Base-by-base conservation (phyloP, 1,284 basidiomycete genomes). In the Ganoderma sinense region DNA sequence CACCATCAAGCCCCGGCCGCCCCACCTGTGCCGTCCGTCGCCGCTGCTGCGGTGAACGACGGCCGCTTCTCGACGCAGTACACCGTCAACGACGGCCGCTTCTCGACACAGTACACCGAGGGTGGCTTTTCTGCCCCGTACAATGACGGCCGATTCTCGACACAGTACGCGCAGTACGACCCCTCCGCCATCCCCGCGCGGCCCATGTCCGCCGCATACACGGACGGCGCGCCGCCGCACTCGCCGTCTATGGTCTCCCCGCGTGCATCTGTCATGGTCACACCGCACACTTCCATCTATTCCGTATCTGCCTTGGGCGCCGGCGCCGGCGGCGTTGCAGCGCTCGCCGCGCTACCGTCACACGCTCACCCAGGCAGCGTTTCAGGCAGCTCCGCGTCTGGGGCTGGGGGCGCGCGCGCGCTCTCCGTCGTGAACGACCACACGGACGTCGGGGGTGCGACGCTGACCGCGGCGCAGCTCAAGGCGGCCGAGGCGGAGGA, bases 401-500 rank as follows among this genome's bases (percentile, higher is more conserved):
- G 66, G 26, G 58, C 67, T 0, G 67, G 64, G 4, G 41, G 41
- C 14, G 23, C 23, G 11, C 66, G 69, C 60, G 67, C 66, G 39
- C 69, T 74, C 10, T 69, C 71, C 4, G 69, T 75, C 23, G 73
- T 68, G 55, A 75, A 75, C 67, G 69, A 70, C 45, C 10, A 41
- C 41, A 62, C 29, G 20, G 60, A 64, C 51, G 29, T 53, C n/a
- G 33, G 43, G 1, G 62, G 7, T 3, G 66, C 33, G 4, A 60
- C 16, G 11, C 66, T 68, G 16, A 69, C 76, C 29, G 67, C 73
- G 10, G 70, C 73, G 20, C 65, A 73, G 66, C 69, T 71, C 59
- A 77, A 77, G 58, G 73, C 73, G 8, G 59, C 67, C 13, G 74
- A 76, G 68, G 72, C 73, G 3, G 33, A 23, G 31, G 39, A 10